Evolutionary conservation across 2,329 filamentous ascomycete species (phyloP), one percentile per base, ranked within the genome.

Genomic region (Verticillium nubilum): DNA sequence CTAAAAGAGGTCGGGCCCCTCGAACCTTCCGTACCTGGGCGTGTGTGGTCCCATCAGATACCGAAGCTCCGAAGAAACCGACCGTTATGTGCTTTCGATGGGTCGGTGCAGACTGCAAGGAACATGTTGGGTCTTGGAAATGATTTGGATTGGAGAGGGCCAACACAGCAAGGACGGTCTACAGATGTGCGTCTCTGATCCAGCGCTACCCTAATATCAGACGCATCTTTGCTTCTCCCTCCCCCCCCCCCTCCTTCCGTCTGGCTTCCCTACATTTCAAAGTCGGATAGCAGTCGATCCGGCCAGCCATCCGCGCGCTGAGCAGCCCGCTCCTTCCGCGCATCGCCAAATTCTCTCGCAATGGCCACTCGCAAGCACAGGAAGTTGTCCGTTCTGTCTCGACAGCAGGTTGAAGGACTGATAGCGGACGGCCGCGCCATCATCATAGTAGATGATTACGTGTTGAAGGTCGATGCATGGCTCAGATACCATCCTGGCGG

Each of bases 401-500:
- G 62, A 12, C 61, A 59, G 61, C 83, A 91, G 70, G 83, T 96
- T 61, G 93, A 97, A 73, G 86, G 82, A 5, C 77, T 94, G 67
- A 97, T 99, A 68, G 91, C 93, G 6, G 86, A 90, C 60, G 94
- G 92, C 4, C 84, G 85, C 60, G 85, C 86, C 64, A 84, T 99
- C 59, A 83, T 97, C 62, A 92, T 99, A 58, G 80, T 95, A 61
- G 86, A 97, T 66, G 82, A 86, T 61, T 85, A 86, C 67, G 92
- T 97, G 10, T 75, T 98, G 66, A 97, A 92, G 76, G 87, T 92
- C 31, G 94, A 98, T 73, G 82, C 88, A 42, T 99, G 92, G 91
- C 78, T 96, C 57, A 86, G 86, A 58, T 97, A 90, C 69, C 95
- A 98, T 69, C 95, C 95, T 13, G 95, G 95, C 60, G 95, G 95